These are phyloP conservation scores for Russula griseocarnosa DNA, from an alignment of 768 basidiomycete species.

Conservation along the genomic window DNA sequence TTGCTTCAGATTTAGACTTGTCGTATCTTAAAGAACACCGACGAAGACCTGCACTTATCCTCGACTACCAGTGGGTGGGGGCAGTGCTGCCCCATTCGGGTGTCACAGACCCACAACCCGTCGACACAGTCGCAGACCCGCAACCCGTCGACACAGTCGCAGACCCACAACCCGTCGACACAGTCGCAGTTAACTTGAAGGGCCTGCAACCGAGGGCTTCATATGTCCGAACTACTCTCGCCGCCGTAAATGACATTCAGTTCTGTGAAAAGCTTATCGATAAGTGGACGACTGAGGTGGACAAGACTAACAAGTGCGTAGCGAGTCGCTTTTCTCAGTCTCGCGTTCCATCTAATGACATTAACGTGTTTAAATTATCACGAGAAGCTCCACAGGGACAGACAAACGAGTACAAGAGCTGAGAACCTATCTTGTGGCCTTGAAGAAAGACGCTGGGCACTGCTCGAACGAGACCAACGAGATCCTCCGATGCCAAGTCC, in stretches of 20 bases:
- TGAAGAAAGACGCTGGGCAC: constrained; percentile 1
- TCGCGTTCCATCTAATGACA: background rate
- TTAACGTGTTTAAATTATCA: background rate
- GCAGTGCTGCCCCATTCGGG: too few species aligned
- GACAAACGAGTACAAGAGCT: constrained; percentile 1
- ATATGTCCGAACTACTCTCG: constrained; percentile 10
- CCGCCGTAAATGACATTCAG: constrained; percentile 17
- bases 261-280: constrained; percentile 19
- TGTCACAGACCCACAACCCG: background rate
- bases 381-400: background rate
- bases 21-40: constrained; percentile 1
- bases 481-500: constrained; percentile 15
- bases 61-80: too few species aligned
- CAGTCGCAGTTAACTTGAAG: background rate
- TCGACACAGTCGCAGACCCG: too few species aligned
- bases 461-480: constrained; percentile 16
- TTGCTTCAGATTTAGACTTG: background rate
- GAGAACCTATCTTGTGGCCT: constrained; percentile 2
- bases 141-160: too few species aligned
- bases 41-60: constrained; percentile 17
- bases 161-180: too few species aligned
- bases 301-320: constrained; percentile 22
- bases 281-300: constrained; percentile 9
- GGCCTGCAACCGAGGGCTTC: background rate
- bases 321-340: background rate